Evolutionary conservation across 108 stramenopile genomes (phyloP).

Genomic region (Chaetoceros muelleri): DNA sequence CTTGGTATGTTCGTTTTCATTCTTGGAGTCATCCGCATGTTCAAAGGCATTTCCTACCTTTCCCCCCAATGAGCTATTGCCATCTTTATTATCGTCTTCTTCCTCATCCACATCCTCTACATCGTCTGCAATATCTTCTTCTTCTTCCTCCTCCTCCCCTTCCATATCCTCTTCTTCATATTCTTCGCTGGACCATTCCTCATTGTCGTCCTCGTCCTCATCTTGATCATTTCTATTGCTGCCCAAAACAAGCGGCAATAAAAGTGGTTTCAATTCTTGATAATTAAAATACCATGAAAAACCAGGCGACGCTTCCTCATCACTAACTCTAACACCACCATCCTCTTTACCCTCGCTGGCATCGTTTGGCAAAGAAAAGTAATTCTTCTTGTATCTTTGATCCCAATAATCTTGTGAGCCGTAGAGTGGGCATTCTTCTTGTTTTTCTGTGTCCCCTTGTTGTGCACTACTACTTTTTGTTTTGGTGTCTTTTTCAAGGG

Average conservation of each 20-base stretch:
- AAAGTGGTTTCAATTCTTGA: slow-evolving; percentile 56
- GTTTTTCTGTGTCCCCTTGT: too few species aligned
- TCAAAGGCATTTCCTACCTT: not conserved
- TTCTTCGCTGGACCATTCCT: slow-evolving; percentile 11
- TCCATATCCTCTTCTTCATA: slow-evolving; percentile 7
- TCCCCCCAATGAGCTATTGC: slow-evolving; percentile 2
- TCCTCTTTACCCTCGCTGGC: slow-evolving; percentile 9
- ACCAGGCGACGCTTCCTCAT: slow-evolving; percentile 34
- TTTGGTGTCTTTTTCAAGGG: too few species aligned
- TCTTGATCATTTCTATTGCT: slow-evolving; percentile 16
- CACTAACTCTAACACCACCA: slow-evolving; percentile 18
- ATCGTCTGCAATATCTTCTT: slow-evolving; percentile 8
- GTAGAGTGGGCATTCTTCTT: slow-evolving; percentile 27
- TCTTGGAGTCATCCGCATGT: slow-evolving; percentile 7
- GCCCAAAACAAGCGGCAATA: slow-evolving; percentile 64
- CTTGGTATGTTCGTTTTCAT: slow-evolving; percentile 9
- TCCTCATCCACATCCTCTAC: slow-evolving; percentile 17
- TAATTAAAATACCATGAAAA: slow-evolving; percentile 81
- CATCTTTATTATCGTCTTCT: slow-evolving; percentile 13
- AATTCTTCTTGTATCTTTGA: slow-evolving; percentile 33
- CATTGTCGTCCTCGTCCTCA: slow-evolving; percentile 19
- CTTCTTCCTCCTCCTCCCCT: slow-evolving; percentile 5
- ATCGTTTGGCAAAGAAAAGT: not conserved
- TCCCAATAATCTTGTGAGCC: slow-evolving; percentile 74
- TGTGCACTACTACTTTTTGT: too few species aligned